Base-by-base conservation (phyloP, 768 basidiomycete species). In the Suillus ampliporus region DNA sequence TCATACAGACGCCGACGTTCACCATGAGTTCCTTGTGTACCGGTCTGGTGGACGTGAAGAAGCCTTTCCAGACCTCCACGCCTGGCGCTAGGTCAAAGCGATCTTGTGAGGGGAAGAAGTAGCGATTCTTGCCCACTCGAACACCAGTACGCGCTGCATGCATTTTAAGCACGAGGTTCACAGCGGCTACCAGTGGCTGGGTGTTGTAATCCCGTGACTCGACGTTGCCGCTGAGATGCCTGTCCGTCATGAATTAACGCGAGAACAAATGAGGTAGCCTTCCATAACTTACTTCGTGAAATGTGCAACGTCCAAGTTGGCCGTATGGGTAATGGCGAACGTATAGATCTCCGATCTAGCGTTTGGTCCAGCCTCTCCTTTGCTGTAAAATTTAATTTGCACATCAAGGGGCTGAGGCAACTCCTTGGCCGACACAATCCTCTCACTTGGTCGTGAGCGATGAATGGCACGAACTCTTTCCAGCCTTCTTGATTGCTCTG, bases 1-100 rank as follows among this genome's bases (percentile, higher is more conserved):
- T 81, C 79, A 84, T 84, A 64, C 81, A 83, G 5, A 82, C 75
- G 37, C 84, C 86, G 28, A 86, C 74, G 66, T 86, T 86, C 57
- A 86, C 81, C 78, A 84, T 79, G 5, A 86, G 70, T 47, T 80
- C 77, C 56, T 80, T 82, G 69, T 78, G 80, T 14, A 77, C 78
- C 0, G 84, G 84, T 0, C 85, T 77, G 5, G 81, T 76, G 1
- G 84, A 85, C 68, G 83, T 77, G 72, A 80, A 86, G 68, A 82
- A 86, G 3, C 84, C 84, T 61, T 78, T 75, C 69, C 77, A 76
- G 0, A 83, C 83, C 46, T 80, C 80, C 0, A 83, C 67, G 0
- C 82, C 82, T 3, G 68, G 68, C 0, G 77, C 76, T 14, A 85
- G 71, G 1, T 64, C 66, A 46, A 67, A 43, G 4, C 61, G 41